A percentile compares a stretch with the other conserved stretches of the same genome.
These are phyloP conservation scores for Suillus fuscotomentosus DNA, from an alignment of 768 basidiomycete species.

Conservation along the genomic window DNA sequence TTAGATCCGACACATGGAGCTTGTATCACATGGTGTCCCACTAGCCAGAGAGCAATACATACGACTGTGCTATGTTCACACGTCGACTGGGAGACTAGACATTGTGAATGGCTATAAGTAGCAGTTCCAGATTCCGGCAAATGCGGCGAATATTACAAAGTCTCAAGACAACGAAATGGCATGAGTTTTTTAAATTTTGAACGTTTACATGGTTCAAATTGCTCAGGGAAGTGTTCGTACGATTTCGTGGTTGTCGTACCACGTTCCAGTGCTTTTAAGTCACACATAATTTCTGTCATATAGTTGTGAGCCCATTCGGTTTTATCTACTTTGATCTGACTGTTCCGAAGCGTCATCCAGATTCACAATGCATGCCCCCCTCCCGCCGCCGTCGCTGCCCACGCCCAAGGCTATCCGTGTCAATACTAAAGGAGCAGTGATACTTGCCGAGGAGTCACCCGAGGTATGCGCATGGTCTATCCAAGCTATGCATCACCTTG, in stretches of 20 bases:
- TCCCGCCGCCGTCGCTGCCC: constrained; percentile 67
- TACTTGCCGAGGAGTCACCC: constrained; percentile 90
- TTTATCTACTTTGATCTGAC: constrained; percentile 1
- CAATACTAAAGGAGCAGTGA: constrained; percentile 91
- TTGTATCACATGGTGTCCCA: constrained; percentile 15
- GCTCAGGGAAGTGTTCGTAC: constrained; percentile 8
- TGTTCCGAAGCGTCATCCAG: constrained; percentile 5
- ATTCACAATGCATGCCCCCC: constrained; percentile 18
- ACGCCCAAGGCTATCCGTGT: constrained; percentile 88
- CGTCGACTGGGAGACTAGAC: background rate
- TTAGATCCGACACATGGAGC: background rate
- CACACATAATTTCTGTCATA: constrained; percentile 6
- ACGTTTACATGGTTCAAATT: constrained; percentile 4
- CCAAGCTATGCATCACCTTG: constrained; percentile 8
- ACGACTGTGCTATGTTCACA: constrained; percentile 6
- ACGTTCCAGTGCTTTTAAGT: constrained; percentile 7
- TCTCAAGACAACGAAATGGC: constrained; percentile 7
- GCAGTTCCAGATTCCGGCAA: background rate
- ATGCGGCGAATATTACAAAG: constrained; percentile 1
- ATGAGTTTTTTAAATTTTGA: background rate
- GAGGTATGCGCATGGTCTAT: constrained; percentile 55
- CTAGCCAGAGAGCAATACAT: background rate
- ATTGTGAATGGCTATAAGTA: constrained; percentile 5
- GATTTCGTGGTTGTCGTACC: constrained; percentile 5
- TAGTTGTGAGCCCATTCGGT: background rate